These are phyloP conservation scores for Mycena olivaceomarginata DNA, from an alignment of 768 basidiomycete species.

Conservation along the genomic window DNA sequence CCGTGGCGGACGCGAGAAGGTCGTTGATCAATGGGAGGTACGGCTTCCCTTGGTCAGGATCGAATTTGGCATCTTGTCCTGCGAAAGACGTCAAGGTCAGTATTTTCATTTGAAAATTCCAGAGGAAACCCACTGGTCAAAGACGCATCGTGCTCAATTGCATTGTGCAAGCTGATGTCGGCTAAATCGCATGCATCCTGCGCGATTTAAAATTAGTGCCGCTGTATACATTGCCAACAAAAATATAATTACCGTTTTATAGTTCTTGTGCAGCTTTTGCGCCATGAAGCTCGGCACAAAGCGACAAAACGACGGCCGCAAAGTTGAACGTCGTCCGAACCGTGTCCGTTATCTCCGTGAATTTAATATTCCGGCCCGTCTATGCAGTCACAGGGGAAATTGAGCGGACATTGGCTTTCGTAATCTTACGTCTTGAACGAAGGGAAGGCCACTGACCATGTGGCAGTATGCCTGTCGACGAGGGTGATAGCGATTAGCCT, in stretches of 20 bases:
- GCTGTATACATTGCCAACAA: background rate
- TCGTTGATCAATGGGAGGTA: slow-evolving; percentile 72
- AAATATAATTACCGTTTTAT: slow-evolving; percentile 56
- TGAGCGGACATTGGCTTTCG: background rate
- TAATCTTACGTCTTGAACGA: background rate
- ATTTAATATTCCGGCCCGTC: slow-evolving; percentile 83
- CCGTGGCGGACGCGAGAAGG: slow-evolving; percentile 75
- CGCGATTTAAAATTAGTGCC: no score
- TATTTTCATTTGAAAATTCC: slow-evolving; percentile 29
- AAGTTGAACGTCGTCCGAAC: slow-evolving; percentile 83
- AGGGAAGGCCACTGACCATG: slow-evolving; percentile 48
- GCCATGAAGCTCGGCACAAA: slow-evolving; percentile 81
- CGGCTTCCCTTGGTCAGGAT: slow-evolving; percentile 72
- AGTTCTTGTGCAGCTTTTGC: slow-evolving; percentile 72
- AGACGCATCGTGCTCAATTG: slow-evolving; percentile 84
- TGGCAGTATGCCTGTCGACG: slow-evolving; percentile 73
- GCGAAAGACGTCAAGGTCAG: slow-evolving; percentile 5
- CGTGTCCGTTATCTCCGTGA: slow-evolving; percentile 65
- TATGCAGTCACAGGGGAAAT: background rate
- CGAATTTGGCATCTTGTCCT: slow-evolving; percentile 69
- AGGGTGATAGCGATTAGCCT: no score
- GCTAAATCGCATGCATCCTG: slow-evolving; percentile 77
- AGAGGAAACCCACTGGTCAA: slow-evolving; percentile 71
- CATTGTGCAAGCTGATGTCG: slow-evolving; percentile 84
- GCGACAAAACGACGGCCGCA: slow-evolving; percentile 76